Base-by-base conservation (phyloP, 106 monocot species). In the Dactylorhiza incarnata region DNA sequence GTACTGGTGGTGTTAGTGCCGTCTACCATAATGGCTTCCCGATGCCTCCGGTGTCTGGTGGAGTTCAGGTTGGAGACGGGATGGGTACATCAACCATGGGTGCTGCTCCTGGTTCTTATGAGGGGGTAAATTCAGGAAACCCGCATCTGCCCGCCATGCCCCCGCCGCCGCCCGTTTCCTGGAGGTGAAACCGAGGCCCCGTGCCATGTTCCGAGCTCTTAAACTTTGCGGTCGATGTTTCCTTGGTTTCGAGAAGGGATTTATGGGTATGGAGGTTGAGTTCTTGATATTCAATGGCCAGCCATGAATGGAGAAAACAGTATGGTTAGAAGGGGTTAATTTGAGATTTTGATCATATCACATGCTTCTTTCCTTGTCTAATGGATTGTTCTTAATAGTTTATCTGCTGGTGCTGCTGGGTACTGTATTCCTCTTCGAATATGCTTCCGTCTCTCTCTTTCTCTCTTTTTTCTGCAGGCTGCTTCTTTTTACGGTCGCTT, bases 1-100 rank as follows among this genome's bases (percentile, higher is more conserved):
- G 52, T 17, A 44, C 54, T 43, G 58, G 9, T 15, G 51, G 44
- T 7, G 24, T 17, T 75, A 44, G 54, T 72, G 63, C 61, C 25
- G 83, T 79, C 47, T 77, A 79, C 45, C 9, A 75, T 13, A 65
- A 77, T 81, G 82, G 70, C 9, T 59, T 44, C 13, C 0, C 37
- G 13, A 78, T 62, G 25, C 16, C 69, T 24, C 52, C 68, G n/a
- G 52, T 69, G 11, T 37, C 77, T 5, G 53, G n/a, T 69, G 77
- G 53, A 19, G 12, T 15, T 15, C 54, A 44, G 22, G 46, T 55
- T 9, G 54, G 4, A 43, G 78, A 22, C 2, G 71, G 45, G 37
- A 4, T 26, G 59, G 19, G 49, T 63, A 24, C 26, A 2, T 48
- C 23, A 16, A 45, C 23, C 25, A 37, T 37, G 37, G 48, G 65